Conservation (phyloP, 106 monocot genomes). For the Platanthera zijinensis region DNA sequence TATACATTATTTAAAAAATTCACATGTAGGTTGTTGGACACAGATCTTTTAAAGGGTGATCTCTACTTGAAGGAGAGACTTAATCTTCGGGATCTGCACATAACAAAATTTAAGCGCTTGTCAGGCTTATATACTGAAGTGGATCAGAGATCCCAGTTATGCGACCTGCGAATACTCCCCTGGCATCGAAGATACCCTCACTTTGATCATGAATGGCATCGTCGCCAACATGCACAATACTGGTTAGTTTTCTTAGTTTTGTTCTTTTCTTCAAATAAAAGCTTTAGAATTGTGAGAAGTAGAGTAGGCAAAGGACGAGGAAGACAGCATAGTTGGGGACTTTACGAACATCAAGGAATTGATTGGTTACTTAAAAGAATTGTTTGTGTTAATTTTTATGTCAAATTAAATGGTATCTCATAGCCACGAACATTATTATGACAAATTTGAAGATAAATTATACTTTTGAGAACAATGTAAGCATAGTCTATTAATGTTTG, state of each 20-base stretch:
- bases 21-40: conserved; percentile 45
- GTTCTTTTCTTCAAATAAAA: background rate
- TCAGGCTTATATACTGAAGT: conserved; percentile 48
- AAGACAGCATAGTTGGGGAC: no score
- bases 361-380: no score
- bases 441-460: no score
- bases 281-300: no score
- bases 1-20: no score
- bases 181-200: conserved; percentile 85
- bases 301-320: no score
- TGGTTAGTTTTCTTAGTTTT: conserved; percentile 27
- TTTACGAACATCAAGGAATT: no score
- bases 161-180: conserved; percentile 80
- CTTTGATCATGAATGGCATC: conserved; percentile 94
- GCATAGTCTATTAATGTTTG: no score
- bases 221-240: conserved; percentile 94
- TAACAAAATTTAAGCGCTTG: conserved; percentile 51
- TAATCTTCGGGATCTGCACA: conserved; percentile 31
- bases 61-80: conserved; percentile 56
- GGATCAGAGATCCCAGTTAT: conserved; percentile 46
- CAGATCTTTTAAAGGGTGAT: conserved; percentile 46
- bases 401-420: no score
- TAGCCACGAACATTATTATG: no score
- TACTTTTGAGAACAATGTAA: no score
- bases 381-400: no score